Evolutionary conservation across 768 basidiomycete species (phyloP).

Genomic region (Boletus speciosus): DNA sequence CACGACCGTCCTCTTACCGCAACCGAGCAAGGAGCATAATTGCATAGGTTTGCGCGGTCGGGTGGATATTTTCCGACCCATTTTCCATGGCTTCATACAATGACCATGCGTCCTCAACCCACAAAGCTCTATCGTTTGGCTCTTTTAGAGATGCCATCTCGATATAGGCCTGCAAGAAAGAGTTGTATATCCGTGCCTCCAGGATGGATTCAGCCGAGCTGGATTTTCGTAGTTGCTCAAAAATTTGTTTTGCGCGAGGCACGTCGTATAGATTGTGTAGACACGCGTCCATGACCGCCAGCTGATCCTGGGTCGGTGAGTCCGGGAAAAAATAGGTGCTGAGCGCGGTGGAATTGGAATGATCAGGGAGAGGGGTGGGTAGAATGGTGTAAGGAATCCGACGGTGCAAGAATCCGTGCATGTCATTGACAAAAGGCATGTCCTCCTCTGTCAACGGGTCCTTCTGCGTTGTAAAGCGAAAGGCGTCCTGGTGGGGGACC

Average conservation of each 20-base stretch:
- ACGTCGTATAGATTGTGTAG: conserved; percentile 73
- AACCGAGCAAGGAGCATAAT: conserved; percentile 59
- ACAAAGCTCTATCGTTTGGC: conserved; percentile 40
- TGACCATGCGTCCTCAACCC: conserved; percentile 61
- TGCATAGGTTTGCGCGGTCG: conserved; percentile 63
- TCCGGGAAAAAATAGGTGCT: conserved; percentile 60
- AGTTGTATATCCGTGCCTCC: conserved; percentile 53
- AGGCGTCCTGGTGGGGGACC: conserved; percentile 35
- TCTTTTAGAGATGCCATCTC: conserved; percentile 53
- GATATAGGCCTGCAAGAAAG: conserved; percentile 63
- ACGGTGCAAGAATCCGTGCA: conserved; percentile 51
- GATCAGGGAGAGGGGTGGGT: conserved; percentile 62
- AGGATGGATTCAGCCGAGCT: conserved; percentile 45
- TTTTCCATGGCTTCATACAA: conserved; percentile 58
- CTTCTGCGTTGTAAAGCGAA: conserved; percentile 33
- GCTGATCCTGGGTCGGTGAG: conserved; percentile 60
- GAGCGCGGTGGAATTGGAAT: conserved; percentile 32
- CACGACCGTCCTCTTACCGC: conserved; percentile 37
- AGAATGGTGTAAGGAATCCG: conserved; percentile 52
- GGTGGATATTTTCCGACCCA: conserved; percentile 43
- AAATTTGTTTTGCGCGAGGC: conserved; percentile 69
- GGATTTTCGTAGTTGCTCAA: conserved; percentile 54
- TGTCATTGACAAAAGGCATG: conserved; percentile 30
- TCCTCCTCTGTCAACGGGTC: conserved; percentile 21
- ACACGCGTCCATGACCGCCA: conserved; percentile 83